These are phyloP conservation scores for Diospyros lotus DNA, from an alignment of 148 eudicot species.

Conservation along the genomic window DNA sequence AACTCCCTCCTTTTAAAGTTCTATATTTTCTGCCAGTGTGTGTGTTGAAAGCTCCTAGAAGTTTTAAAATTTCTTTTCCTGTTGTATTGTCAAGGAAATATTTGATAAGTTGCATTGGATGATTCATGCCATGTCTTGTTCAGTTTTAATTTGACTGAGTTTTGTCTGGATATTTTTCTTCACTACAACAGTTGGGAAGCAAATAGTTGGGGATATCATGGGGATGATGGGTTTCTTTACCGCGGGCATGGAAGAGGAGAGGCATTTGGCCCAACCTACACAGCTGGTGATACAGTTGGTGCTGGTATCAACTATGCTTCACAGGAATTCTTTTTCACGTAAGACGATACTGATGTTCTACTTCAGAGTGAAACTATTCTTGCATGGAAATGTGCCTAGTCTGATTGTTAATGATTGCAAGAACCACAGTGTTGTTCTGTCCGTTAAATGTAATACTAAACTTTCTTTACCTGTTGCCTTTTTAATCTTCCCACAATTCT, in stretches of 20 bases:
- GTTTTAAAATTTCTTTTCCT: background rate
- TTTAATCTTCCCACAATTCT: constrained; percentile 7
- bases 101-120: constrained; percentile 3
- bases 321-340: constrained; percentile 94
- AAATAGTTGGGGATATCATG: constrained; percentile 97
- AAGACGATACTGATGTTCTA: constrained; percentile 28
- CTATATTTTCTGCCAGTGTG: too few relatives aligned
- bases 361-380: constrained; percentile 16
- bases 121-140: background rate
- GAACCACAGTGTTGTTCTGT: constrained; percentile 7
- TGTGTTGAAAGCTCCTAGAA: too few relatives aligned
- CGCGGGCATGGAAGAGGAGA: constrained; percentile 90
- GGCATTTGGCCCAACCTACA: constrained; percentile 67
- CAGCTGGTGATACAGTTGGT: constrained; percentile 83
- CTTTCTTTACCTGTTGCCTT: constrained; percentile 4
- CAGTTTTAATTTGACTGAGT: background rate
- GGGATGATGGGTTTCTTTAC: constrained; percentile 85
- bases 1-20: too few relatives aligned
- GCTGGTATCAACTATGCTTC: constrained; percentile 86
- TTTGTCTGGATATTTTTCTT: constrained; percentile 4
- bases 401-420: constrained; percentile 14
- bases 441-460: background rate
- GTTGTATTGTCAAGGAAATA: background rate
- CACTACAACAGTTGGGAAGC: constrained; percentile 73
- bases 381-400: constrained; percentile 9